These are phyloP conservation scores for Cryphonectria nitschkei DNA, from an alignment of 2,329 filamentous ascomycete genomes.

Conservation along the genomic window DNA sequence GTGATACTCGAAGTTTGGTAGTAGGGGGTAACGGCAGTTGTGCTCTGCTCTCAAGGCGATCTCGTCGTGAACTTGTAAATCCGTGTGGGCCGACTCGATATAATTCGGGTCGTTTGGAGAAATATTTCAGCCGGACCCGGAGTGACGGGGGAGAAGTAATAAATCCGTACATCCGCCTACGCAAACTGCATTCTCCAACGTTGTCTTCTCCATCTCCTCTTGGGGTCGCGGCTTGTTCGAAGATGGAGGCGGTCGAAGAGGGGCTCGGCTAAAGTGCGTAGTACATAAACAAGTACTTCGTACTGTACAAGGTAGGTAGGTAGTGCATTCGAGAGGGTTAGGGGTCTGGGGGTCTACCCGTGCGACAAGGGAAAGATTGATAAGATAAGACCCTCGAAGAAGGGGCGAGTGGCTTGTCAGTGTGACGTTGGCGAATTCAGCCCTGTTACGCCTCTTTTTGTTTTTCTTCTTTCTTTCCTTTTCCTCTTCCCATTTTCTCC, in stretches of 20 bases:
- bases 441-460: not conserved
- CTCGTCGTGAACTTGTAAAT: not conserved
- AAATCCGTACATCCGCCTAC: conserved; percentile 6
- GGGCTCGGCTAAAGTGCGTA: not conserved
- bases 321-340: not conserved
- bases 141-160: not conserved
- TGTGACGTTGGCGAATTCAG: not conserved
- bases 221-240: not conserved
- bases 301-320: too few relatives aligned
- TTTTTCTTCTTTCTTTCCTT: not conserved
- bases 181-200: not conserved
- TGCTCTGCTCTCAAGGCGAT: not conserved
- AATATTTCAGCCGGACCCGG: conserved; percentile 12
- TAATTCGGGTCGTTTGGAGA: conserved; percentile 7
- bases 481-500: too few relatives aligned
- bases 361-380: not conserved
- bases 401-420: not conserved
- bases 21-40: conserved; percentile 20
- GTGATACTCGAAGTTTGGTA: not conserved
- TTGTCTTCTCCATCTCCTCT: not conserved
- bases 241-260: not conserved
- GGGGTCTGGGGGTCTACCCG: too few relatives aligned
- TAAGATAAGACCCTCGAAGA: not conserved
- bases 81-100: not conserved
- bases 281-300: not conserved